These are phyloP conservation scores for Pascua sp. DNA, from an alignment of 1,284 basidiomycete genomes.

Conservation along the genomic window DNA sequence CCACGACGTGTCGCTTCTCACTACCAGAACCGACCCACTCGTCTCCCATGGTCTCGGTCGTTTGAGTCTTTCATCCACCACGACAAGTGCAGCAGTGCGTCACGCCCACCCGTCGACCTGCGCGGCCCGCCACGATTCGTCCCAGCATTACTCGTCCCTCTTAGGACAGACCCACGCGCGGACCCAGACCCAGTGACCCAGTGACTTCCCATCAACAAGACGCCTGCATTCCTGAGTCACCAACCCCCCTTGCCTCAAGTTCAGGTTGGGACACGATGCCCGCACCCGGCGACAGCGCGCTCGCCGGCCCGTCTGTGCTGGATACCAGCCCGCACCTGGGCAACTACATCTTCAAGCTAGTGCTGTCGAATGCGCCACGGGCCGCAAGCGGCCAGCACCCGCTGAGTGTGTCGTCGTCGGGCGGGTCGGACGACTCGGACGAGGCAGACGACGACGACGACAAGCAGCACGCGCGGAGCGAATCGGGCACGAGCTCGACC, in stretches of 20 bases:
- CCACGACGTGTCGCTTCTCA: not conserved
- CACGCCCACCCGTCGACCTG: too few species aligned
- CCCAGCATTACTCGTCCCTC: not conserved
- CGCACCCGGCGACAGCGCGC: not conserved
- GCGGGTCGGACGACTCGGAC: slow-evolving; percentile 41
- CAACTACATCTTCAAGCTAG: slow-evolving; percentile 42
- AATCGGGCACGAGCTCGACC: slow-evolving; percentile 1
- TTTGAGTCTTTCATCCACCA: not conserved
- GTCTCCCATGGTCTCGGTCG: not conserved
- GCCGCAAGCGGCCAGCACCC: slow-evolving; percentile 31
- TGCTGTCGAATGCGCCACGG: slow-evolving; percentile 21
- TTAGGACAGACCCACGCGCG: not conserved
- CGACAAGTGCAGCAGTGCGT: not conserved
- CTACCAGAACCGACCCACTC: not conserved
- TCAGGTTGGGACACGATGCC: not conserved
- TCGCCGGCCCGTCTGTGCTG: slow-evolving; percentile 20
- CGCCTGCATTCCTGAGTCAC: not conserved
- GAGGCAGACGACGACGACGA: slow-evolving; percentile 7
- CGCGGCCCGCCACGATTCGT: not conserved
- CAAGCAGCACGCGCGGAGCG: not conserved
- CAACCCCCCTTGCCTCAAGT: too few species aligned
- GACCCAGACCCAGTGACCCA: not conserved
- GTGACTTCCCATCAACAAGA: not conserved
- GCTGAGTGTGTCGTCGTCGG: slow-evolving; percentile 42
- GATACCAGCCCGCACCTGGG: slow-evolving; percentile 38